Evolutionary conservation across 352 stramenopile genomes (phyloP).

Genomic region (Globisporangium sylvaticum): DNA sequence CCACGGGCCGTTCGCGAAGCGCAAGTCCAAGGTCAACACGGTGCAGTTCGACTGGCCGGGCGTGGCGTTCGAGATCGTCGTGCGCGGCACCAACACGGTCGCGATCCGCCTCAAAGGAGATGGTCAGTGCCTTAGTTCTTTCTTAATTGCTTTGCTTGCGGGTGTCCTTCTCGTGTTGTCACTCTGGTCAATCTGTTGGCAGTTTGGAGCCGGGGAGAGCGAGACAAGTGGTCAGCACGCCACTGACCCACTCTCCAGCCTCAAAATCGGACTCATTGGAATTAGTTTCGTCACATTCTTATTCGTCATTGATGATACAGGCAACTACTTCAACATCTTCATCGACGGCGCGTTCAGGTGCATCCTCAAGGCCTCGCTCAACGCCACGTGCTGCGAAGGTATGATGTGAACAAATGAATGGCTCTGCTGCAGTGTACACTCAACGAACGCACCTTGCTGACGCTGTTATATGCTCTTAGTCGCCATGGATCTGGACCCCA

Average conservation of each 20-base stretch:
- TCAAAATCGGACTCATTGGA: background rate
- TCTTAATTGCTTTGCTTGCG: background rate
- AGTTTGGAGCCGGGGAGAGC: background rate
- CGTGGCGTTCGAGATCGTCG: conserved; percentile 60
- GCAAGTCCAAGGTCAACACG: conserved; percentile 81
- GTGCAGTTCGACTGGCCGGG: conserved; percentile 86
- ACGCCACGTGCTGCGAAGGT: conserved; percentile 77
- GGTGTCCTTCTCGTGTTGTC: background rate
- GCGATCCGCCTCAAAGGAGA: conserved; percentile 83
- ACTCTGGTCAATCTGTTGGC: background rate
- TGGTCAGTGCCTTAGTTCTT: conserved; percentile 28
- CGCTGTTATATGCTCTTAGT: too few relatives aligned
- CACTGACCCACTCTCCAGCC: conserved; percentile 12
- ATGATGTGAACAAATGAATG: too few relatives aligned
- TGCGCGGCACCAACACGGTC: conserved; percentile 53
- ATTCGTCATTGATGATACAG: conserved; percentile 22
- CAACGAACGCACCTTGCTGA: too few relatives aligned
- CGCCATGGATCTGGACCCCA: conserved; percentile 44
- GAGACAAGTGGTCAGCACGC: conserved; percentile 20
- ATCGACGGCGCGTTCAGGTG: conserved; percentile 68
- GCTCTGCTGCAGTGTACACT: too few relatives aligned
- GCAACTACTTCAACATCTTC: conserved; percentile 89
- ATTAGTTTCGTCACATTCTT: background rate
- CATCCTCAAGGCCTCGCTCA: conserved; percentile 74
- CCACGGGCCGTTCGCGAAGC: conserved; percentile 50